Evolutionary conservation across 352 stramenopile species (phyloP).

Genomic region (Globisporangium radiosum): DNA sequence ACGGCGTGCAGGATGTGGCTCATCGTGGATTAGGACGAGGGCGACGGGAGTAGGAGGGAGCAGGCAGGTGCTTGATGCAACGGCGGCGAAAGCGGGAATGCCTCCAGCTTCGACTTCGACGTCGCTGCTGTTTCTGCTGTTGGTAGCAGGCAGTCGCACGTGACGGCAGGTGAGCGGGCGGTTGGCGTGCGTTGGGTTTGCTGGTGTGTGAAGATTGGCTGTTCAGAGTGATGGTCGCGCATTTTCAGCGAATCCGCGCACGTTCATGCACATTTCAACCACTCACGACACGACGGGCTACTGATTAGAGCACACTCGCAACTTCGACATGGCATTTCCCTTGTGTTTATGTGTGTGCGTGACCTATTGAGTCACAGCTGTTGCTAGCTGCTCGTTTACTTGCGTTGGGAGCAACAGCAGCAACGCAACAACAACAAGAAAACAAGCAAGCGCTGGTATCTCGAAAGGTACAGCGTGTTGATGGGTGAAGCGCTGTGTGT

Average conservation of each 20-base stretch:
- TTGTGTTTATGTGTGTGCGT: neutral
- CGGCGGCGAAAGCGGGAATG: slow-evolving; percentile 9
- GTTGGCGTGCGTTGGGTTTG: no score
- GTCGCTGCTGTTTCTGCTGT: neutral
- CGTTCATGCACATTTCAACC: neutral
- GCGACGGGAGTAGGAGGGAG: neutral
- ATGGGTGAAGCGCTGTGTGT: neutral
- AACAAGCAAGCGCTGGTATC: neutral
- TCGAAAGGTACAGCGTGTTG: neutral
- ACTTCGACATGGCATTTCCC: neutral
- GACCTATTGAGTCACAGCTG: no score
- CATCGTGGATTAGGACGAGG: slow-evolving; percentile 23
- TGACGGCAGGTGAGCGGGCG: no score
- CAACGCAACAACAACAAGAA: neutral
- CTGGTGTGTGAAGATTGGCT: no score
- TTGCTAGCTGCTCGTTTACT: no score
- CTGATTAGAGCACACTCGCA: neutral
- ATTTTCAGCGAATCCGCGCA: neutral
- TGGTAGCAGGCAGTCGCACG: neutral
- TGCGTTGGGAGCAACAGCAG: no score
- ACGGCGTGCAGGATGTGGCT: slow-evolving; percentile 82
- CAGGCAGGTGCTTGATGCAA: neutral
- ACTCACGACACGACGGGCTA: neutral
- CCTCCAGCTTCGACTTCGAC: slow-evolving; percentile 9
- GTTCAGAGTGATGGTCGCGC: no score